A percentile compares a stretch with the other conserved stretches of the same genome.
Evolutionary conservation across 2,329 filamentous ascomycete species (phyloP).

Genomic region (Thermoascus crustaceus): DNA sequence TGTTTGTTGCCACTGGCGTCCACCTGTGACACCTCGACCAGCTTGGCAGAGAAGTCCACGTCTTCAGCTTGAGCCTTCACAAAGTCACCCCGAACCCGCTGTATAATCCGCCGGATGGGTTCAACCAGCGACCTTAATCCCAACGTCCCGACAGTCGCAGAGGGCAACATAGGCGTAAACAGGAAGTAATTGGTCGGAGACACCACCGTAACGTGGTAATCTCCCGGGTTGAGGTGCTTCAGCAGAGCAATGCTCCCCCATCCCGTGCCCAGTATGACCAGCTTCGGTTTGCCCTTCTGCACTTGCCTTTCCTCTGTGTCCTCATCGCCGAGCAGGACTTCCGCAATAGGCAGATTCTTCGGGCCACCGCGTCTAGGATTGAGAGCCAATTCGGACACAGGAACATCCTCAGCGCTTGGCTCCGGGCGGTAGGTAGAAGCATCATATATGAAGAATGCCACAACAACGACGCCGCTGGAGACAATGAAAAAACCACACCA

Average conservation of each 20-base stretch:
- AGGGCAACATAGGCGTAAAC: conserved; percentile 96
- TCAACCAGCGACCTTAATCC: conserved; percentile 88
- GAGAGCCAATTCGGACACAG: conserved; percentile 76
- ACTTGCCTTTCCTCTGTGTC: conserved; percentile 62
- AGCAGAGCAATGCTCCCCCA: conserved; percentile 91
- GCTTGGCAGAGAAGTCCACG: conserved; percentile 82
- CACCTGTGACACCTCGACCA: conserved; percentile 75
- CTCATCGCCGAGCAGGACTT: conserved; percentile 81
- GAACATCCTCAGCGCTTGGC: conserved; percentile 59
- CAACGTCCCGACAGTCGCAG: conserved; percentile 89
- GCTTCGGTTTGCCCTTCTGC: conserved; percentile 78
- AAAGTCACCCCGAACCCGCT: conserved; percentile 75
- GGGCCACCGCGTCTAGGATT: conserved; percentile 76
- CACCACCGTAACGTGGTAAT: conserved; percentile 93
- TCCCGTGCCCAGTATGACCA: conserved; percentile 87
- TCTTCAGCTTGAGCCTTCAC: conserved; percentile 79
- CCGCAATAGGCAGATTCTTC: conserved; percentile 88
- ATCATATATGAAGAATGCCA: conserved; percentile 90
- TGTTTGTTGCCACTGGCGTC: conserved; percentile 64
- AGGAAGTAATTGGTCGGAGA: conserved; percentile 95
- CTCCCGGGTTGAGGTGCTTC: conserved; percentile 80
- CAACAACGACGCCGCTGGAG: conserved; percentile 59
- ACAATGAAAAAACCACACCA: conserved; percentile 67
- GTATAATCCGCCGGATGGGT: conserved; percentile 77
- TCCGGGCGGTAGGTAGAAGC: conserved; percentile 79